Base-by-base conservation (phyloP, 805 yeast species). In the Wickerhamiella dianesei region DNA sequence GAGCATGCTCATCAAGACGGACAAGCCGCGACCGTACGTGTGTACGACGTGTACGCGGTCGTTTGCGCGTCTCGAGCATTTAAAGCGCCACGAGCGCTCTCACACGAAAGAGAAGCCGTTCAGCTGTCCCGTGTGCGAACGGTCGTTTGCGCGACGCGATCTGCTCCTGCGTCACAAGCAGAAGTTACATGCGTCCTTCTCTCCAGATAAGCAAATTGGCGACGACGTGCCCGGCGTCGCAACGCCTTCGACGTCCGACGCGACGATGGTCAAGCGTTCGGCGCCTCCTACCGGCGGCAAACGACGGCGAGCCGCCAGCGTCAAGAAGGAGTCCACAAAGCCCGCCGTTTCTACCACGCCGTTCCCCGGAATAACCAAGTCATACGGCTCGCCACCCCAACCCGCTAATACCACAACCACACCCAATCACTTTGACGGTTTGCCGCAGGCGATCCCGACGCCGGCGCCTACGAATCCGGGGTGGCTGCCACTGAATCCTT, bases 51-150 rank as follows among this genome's bases (percentile, higher is more conserved):
- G 98, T 62, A 85, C 96, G 1, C 72, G 98, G 50, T 95, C 95
- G 2, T 92, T 92, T 73, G 98, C 96, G 1, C 74, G 98, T 46
- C 71, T 85, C 43, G 98, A 89, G 64, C 98, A 89, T 64, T 71
- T 92, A 59, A 87, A 84, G 63, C 78, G 98, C 48, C 98, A 89
- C 60, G 94, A 87, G 57, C 70, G 96, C 37, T 80, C 94, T 0
- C 98, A 89, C 62, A 89, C 98, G 8, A 85, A 88, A 62, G 96
- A 88, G 64, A 87, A 87, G 61, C 97, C 97, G 1, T 89, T 82
- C 66, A 92, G 85, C 60, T 89, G 98, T 66, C 94, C 94, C 2
- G 88, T 88, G 6, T 89, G 97, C 64, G 96, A 95, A 32, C 77
- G 97, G 44, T 83, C 95, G 60, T 89, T 92, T 67, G 96, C 97